phyloP scores from a whole-genome alignment of 1,284 basidiomycete species.

The Meira nashicola region DNA sequence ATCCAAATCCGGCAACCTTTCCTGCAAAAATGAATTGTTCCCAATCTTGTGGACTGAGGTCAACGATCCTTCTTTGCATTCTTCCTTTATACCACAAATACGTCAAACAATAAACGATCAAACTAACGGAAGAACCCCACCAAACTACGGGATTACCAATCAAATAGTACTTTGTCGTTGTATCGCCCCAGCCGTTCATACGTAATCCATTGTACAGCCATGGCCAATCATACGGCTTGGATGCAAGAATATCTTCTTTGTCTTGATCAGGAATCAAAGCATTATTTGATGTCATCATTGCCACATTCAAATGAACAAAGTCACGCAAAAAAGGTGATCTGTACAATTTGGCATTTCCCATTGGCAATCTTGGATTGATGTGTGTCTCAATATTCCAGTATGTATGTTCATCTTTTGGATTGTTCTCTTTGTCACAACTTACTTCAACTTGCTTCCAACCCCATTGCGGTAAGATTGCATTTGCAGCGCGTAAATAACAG shows the following conservation, averaged over 20 bases:
- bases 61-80: constrained; percentile 79
- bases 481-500: constrained; percentile 78
- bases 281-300: constrained; percentile 99
- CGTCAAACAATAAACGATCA: constrained; percentile 62
- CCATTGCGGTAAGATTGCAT: constrained; percentile 88
- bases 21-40: constrained; percentile 88
- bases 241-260: constrained; percentile 95
- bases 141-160: constrained; percentile 87
- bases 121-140: constrained; percentile 73
- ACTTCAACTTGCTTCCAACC: constrained; percentile 99
- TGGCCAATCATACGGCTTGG: constrained; percentile 88
- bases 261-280: constrained; percentile 93
- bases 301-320: constrained; percentile 97
- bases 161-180: constrained; percentile 80
- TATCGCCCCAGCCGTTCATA: constrained; percentile 95
- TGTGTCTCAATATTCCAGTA: constrained; percentile 98
- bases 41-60: constrained; percentile 84
- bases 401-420: constrained; percentile 75
- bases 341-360: constrained; percentile 76
- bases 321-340: constrained; percentile 88
- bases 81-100: constrained; percentile 72
- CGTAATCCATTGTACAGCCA: constrained; percentile 74
- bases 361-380: constrained; percentile 82
- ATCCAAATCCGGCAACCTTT: constrained; percentile 85
- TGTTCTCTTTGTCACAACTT: constrained; percentile 82